Evolutionary conservation across 139 green algal species (phyloP).

Genomic region (Tetraselmis chui): DNA sequence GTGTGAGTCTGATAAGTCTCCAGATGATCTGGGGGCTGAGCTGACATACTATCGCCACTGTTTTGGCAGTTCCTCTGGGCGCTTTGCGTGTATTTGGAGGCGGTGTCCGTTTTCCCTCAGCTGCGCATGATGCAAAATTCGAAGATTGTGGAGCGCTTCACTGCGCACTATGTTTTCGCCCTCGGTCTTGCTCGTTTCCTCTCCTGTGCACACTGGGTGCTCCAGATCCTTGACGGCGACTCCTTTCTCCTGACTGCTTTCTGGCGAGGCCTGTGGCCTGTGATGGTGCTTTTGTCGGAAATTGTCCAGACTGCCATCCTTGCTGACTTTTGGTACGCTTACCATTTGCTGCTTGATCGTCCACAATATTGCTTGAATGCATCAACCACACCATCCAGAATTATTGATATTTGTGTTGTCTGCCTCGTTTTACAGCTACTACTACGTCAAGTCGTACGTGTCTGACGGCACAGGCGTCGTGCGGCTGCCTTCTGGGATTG

Average conservation of each 20-base stretch:
- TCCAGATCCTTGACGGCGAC: slow-evolving; percentile 89
- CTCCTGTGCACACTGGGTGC: slow-evolving; percentile 94
- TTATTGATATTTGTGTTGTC: background rate
- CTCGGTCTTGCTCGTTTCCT: slow-evolving; percentile 94
- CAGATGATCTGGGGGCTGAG: no score
- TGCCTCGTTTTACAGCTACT: slow-evolving; percentile 64
- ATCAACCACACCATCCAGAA: background rate
- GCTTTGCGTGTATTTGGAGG: slow-evolving; percentile 96
- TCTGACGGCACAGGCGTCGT: slow-evolving; percentile 77
- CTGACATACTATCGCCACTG: background rate
- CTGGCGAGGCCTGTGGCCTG: slow-evolving; percentile 80
- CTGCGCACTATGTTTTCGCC: slow-evolving; percentile 96
- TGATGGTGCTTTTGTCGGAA: slow-evolving; percentile 93
- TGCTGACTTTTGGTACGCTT: slow-evolving; percentile 89
- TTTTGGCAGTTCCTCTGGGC: slow-evolving; percentile 79
- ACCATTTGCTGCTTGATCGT: background rate
- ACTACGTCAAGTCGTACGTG: slow-evolving; percentile 91
- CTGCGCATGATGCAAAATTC: slow-evolving; percentile 96
- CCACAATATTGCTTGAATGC: background rate
- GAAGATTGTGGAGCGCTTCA: slow-evolving; percentile 96
- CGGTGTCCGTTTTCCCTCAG: slow-evolving; percentile 91
- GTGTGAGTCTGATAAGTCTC: no score
- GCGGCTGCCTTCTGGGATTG: slow-evolving; percentile 76
- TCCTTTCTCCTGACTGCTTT: slow-evolving; percentile 58
- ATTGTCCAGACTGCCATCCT: slow-evolving; percentile 98